Evolutionary conservation across 768 basidiomycete genomes (phyloP), one percentile per base, ranked within the genome.

Genomic region (Leccinellum luteum): DNA sequence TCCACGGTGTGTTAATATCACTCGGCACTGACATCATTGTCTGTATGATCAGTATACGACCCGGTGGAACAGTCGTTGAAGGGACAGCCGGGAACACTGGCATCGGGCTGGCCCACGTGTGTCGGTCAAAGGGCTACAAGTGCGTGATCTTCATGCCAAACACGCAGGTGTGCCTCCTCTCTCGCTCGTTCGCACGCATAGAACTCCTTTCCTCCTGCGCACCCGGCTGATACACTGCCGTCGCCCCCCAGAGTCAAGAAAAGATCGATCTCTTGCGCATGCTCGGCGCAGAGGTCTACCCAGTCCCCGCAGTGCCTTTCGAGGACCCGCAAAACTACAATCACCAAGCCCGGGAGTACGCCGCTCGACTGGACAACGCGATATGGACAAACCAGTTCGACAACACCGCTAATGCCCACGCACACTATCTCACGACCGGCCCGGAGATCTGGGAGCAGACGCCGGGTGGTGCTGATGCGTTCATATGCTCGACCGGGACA

Each of bases 81-180:
- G 96, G 96, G 3, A 99, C 96, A 3, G 96, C 96, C 38, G 96
- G 96, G 15, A 99, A 99, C 77, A 99, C 96, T 8, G 96, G 95
- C 41, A 97, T 97, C 56, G 95, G 95, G 34, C 81, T 98, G 31
- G 94, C 93, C 6, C 94, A 95, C 67, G 95, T 98, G 54, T 98
- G 97, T 74, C 79, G 97, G 62, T 84, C 92, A 7, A 85, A 79
- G 65, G 95, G 97, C 3, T 98, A 99, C 79, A 91, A 87, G 71
- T 98, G 97, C 72, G 96, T 99, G 10, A 99, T 99, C 68, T 99
- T 92, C 82, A 98, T 99, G 96, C 96, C 96, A 30, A 79, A 97
- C 72, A 93, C 89, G 4, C 91, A 97, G 81, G 90, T 85, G 54
- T 43, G 75, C 54, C n/a, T 6, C 44, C 2, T 34, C 51, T 25